Base-by-base conservation (phyloP, 1,284 basidiomycete species). In the Phylloboletellus chloephorus region DNA sequence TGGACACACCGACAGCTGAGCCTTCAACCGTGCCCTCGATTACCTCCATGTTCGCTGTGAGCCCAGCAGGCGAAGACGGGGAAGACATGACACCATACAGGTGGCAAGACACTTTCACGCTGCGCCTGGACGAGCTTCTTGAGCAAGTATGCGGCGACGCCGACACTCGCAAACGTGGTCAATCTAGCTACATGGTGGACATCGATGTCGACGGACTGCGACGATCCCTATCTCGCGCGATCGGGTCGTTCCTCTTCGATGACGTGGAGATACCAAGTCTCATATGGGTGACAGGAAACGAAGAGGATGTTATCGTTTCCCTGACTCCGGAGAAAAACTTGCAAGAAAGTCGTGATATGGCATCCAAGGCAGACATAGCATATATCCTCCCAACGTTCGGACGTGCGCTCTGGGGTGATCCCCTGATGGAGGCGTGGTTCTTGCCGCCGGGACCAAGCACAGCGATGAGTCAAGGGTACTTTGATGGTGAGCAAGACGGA, bases 361-460 rank as follows among this genome's bases (percentile, higher is more conserved):
- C 25, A 25, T 32, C 9, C 3, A 48, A 48, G 11, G 51, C 49
- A 7, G 53, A 54, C 7, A 65, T 76, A 21, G 63, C 63, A 13
- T 70, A 68, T 22, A 64, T 79, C 39, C 60, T 76, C 1, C 76
- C 76, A 1, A 72, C 68, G 22, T 58, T 81, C 20, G 62, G 67
- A 1, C 73, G 72, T 48, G 76, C 79, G 7, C 47, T 85, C n/a
- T 87, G 80, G 77, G 83, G 81, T 15, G 84, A 87, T 54, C 84
- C 82, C 5, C 60, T 84, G 26, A 65, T 85, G 34, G 84, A 86
- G 56, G 63, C 70, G 7, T 69, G 76, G 50, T 79, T 86, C 60
- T 51, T 76, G 22, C 65, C 69, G 0, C 64, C 68, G 0, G 67
- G 67, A 10, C 72, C 74, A 9, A 73, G 65, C 30, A 48, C 47